Base-by-base conservation (phyloP, 192 early-diverging fungal genomes). In the Coemansia nantahalensis region DNA sequence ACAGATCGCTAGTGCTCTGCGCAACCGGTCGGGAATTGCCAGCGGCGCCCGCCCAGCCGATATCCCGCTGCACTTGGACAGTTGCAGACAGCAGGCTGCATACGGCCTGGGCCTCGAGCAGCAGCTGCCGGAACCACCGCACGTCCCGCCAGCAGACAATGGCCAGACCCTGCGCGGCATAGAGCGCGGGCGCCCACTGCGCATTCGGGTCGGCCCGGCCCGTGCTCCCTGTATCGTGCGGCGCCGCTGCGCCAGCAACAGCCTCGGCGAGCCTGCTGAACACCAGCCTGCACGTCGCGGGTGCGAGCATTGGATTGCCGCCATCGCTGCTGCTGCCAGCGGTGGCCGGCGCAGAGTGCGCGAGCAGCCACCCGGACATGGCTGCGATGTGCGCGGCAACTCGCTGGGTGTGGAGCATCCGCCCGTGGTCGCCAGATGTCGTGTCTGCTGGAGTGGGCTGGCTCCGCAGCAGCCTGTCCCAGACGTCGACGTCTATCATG, bases 71-170 rank as follows among this genome's bases (percentile, higher is more conserved):
- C 32, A 54, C 39, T 15, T 42, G 16, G 19, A 31, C 33, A 19
- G 53, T 18, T 16, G 55, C 54, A 8, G 35, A 31, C 19, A 70
- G 14, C 5, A 70, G 22, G 39, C 17, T 49, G 4, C 41, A 56
- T 5, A 46, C 21, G 40, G 54, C 47, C 32, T 71, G 68, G 5
- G 68, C 64, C 28, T 71, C 68, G 16, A 64, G 68, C 32, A 71
- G 33, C 16, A 64, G 56, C 18, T 21, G 31, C 22, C 51, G 44
- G 45, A 70, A 59, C 28, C 51, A 45, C 35, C 15, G 31, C n/a
- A 50, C 18, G 19, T 54, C 35, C 8, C 32, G 8, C 61, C 61
- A 58, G 41, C 55, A 42, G n/a, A 70, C 43, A 36, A 63, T 5
- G 33, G 40, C 34, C 14, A 63, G 34, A 2, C 49, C 50, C 22